Percentiles rank a stretch among this genome's conserved stretches.
phyloP scores from a whole-genome alignment of 83 land plant genomes.

The Diphasiastrum complanatum region DNA sequence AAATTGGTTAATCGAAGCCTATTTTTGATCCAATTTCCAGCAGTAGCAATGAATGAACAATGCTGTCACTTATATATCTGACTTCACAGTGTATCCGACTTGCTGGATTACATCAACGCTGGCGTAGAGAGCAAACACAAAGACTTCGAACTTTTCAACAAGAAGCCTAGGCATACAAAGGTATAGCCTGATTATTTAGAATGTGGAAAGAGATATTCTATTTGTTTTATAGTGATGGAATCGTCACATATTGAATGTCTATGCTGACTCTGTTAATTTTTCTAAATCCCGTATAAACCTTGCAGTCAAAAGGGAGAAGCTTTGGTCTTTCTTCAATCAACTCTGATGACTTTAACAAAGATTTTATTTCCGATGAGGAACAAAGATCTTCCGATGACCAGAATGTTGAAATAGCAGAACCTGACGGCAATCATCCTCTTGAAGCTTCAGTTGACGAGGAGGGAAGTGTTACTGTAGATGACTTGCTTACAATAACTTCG shows the following conservation, averaged over 20 bases:
- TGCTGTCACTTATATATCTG: neutral
- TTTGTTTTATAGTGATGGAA: neutral
- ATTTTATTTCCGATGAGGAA: slow-evolving; percentile 14
- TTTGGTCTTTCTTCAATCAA: neutral
- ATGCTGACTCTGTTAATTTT: neutral
- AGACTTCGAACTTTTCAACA: slow-evolving; percentile 36
- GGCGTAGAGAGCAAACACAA: slow-evolving; percentile 39
- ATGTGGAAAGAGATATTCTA: neutral
- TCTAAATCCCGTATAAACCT: no score
- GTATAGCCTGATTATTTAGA: slow-evolving; percentile 26
- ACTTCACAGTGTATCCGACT: slow-evolving; percentile 75
- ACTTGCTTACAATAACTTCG: neutral
- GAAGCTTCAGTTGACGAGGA: slow-evolving; percentile 12
- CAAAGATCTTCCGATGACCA: neutral
- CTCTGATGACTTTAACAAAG: neutral
- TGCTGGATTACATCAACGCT: slow-evolving; percentile 78
- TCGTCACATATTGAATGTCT: neutral
- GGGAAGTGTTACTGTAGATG: neutral
- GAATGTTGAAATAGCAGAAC: slow-evolving; percentile 21
- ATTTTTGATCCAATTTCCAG: neutral
- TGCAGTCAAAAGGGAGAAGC: slow-evolving; percentile 21
- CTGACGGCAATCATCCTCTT: no score
- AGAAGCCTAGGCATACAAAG: slow-evolving; percentile 58
- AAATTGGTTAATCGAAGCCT: neutral
- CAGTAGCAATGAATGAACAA: no score